Conservation (phyloP, 164 flowering plant genomes). For the Chimonanthus salicifolius region DNA sequence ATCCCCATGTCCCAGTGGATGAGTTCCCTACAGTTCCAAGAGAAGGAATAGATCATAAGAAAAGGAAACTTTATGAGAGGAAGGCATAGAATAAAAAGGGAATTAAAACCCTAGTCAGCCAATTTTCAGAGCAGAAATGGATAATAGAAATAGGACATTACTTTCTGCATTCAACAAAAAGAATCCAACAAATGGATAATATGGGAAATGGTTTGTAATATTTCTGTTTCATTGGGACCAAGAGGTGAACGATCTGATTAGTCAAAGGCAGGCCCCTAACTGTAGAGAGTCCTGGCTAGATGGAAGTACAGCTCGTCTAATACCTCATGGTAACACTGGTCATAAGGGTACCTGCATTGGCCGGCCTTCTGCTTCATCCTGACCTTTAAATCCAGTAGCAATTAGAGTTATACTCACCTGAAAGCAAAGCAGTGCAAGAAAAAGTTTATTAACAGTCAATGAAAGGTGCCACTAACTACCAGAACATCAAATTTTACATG, state of each 20-base stretch:
- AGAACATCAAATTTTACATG: not conserved
- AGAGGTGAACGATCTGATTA: not conserved
- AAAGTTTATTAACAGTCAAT: not conserved
- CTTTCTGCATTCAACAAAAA: no score
- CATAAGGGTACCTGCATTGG: conserved; percentile 44
- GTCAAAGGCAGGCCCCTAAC: not conserved
- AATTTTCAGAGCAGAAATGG: not conserved
- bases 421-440: not conserved
- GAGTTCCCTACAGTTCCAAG: conserved; percentile 34
- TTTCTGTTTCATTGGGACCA: not conserved
- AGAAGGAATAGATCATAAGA: not conserved
- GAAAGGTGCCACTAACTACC: not conserved
- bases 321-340: not conserved
- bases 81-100: no score
- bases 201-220: not conserved
- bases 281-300: not conserved
- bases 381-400: conserved; percentile 94
- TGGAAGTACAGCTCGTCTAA: not conserved
- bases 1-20: conserved; percentile 47
- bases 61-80: not conserved
- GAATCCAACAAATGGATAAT: not conserved
- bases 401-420: conserved; percentile 84
- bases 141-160: no score
- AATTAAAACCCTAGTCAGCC: not conserved
- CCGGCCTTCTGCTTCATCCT: conserved; percentile 76